Percentiles rank a stretch among this genome's conserved stretches.
phyloP scores from a whole-genome alignment of 306 rosid genomes.

The Dalbergia oliveri region DNA sequence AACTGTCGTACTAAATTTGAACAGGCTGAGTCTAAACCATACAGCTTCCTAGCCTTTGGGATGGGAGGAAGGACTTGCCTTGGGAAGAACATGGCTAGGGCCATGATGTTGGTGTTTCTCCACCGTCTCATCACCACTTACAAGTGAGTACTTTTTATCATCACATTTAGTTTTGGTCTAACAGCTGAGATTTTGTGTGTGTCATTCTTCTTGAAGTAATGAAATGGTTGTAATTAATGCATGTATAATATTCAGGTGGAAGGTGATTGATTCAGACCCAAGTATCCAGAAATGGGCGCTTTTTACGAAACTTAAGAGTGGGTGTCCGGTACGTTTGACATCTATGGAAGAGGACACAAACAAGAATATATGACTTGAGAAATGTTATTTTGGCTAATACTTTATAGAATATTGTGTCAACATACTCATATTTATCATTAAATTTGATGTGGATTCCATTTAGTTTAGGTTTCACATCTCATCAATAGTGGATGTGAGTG shows the following conservation, averaged over 20 bases:
- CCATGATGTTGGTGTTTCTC: conserved; percentile 90
- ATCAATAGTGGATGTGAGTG: too few relatives aligned
- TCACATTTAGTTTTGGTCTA: conserved; percentile 13
- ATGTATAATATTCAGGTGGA: conserved; percentile 61
- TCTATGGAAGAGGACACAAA: conserved; percentile 18
- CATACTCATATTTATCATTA: too few relatives aligned
- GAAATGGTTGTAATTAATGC: background rate
- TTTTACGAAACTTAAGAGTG: conserved; percentile 73
- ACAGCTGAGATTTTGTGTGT: conserved; percentile 6
- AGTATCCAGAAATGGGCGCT: conserved; percentile 82
- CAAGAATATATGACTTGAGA: conserved; percentile 34
- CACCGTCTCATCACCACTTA: conserved; percentile 75
- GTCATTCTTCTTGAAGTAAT: background rate
- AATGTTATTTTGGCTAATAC: too few relatives aligned
- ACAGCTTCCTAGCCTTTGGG: conserved; percentile 90
- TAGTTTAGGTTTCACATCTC: too few relatives aligned
- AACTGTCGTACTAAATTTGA: background rate
- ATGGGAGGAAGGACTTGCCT: conserved; percentile 92
- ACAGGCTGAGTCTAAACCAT: conserved; percentile 68
- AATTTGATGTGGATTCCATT: too few relatives aligned
- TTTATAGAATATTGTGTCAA: too few relatives aligned
- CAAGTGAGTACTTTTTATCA: conserved; percentile 55
- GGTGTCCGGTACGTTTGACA: conserved; percentile 71
- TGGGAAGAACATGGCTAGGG: conserved; percentile 86
- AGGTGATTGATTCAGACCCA: conserved; percentile 69